phyloP scores from a whole-genome alignment of 1,284 basidiomycete species.

The Cutaneotrichosporon sp. region DNA sequence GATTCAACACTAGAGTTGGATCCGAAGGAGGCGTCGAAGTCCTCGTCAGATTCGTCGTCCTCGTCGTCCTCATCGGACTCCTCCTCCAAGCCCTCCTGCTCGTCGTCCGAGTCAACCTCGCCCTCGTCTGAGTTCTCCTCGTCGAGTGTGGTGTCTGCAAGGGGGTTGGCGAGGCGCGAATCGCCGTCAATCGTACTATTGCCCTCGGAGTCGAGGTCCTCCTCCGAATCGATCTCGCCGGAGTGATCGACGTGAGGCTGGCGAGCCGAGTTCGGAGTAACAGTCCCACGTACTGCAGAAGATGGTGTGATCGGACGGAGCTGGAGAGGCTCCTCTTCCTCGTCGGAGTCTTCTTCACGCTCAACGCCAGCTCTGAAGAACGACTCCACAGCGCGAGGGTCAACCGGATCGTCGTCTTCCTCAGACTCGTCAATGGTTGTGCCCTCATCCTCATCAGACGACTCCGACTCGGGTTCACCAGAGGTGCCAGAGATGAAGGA shows the following conservation, averaged over 20 bases:
- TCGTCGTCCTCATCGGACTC: conserved; percentile 32
- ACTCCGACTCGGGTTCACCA: neutral
- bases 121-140: no score
- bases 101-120: conserved; percentile 35
- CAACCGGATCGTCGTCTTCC: conserved; percentile 19
- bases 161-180: no score
- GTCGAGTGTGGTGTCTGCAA: no score
- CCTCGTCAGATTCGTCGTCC: conserved; percentile 37
- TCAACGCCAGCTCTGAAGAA: neutral
- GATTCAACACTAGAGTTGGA: conserved; percentile 13
- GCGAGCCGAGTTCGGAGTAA: no score
- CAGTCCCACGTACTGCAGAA: no score
- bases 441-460: conserved; percentile 1
- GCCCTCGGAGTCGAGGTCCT: no score
- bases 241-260: neutral
- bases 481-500: neutral
- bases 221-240: conserved; percentile 12
- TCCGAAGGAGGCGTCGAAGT: conserved; percentile 30
- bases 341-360: conserved; percentile 13
- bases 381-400: neutral
- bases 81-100: conserved; percentile 20
- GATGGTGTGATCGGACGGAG: neutral
- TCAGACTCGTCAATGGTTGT: conserved; percentile 15
- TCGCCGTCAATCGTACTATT: no score
- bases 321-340: conserved; percentile 4